Evolutionary conservation across 495 filamentous ascomycete genomes (phyloP).

Genomic region (Pseudomonodictys pantanalensis): DNA sequence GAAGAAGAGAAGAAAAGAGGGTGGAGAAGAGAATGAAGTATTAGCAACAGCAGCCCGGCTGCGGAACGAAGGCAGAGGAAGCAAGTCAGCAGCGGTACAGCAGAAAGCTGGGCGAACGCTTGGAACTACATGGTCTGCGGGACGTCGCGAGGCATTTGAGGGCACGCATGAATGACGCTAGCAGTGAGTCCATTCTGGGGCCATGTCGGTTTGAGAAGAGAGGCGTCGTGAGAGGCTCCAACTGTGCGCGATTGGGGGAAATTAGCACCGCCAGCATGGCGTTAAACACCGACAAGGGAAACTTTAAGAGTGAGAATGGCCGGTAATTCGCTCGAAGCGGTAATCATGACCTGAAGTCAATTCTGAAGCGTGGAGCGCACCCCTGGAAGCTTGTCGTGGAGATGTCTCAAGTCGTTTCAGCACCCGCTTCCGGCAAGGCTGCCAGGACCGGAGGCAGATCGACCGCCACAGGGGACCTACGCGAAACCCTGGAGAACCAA

Average conservation of each 20-base stretch:
- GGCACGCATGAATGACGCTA: constrained; percentile 31
- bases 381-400: constrained; percentile 25
- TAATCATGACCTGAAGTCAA: background rate
- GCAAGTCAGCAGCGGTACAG: constrained; percentile 24
- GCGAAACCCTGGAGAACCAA: constrained; percentile 19
- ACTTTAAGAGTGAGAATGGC: background rate
- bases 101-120: constrained; percentile 29
- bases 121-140: constrained; percentile 24
- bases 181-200: constrained; percentile 27
- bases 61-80: constrained; percentile 21
- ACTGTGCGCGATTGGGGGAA: constrained; percentile 4
- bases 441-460: constrained; percentile 14
- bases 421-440: constrained; percentile 23
- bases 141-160: constrained; percentile 31
- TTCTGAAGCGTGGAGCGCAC: constrained; percentile 15
- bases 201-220: constrained; percentile 31
- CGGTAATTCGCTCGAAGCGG: constrained; percentile 3
- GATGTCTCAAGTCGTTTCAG: constrained; percentile 29
- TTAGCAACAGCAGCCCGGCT: constrained; percentile 37
- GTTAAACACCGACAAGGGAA: constrained; percentile 10
- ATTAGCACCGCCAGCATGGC: constrained; percentile 6
- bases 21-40: constrained; percentile 24
- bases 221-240: constrained; percentile 1
- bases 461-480: constrained; percentile 13
- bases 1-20: constrained; percentile 4